Percentiles rank a stretch among this genome's conserved stretches.
These are phyloP conservation scores for Lolium rigidum DNA, from an alignment of 176 grass and related monocot genomes.

Conservation along the genomic window DNA sequence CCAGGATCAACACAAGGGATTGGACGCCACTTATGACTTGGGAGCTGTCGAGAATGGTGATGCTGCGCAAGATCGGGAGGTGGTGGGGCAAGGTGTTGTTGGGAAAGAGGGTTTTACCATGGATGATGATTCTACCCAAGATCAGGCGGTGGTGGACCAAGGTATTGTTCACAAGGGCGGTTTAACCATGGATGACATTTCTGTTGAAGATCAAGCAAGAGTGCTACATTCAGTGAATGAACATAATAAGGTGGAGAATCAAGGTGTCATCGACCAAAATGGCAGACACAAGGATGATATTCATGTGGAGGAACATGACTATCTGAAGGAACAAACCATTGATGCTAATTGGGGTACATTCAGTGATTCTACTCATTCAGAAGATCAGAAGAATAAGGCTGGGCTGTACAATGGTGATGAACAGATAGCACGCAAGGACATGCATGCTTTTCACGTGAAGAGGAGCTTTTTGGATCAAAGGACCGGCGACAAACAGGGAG, in stretches of 20 bases:
- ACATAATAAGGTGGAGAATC: neutral
- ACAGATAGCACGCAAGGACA: neutral
- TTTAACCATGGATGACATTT: too few relatives aligned
- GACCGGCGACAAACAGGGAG: neutral
- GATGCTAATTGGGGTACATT: neutral
- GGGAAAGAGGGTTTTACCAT: neutral
- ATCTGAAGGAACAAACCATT: slow-evolving; percentile 16
- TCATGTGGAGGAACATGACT: neutral
- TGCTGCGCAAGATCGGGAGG: neutral
- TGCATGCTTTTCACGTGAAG: neutral
- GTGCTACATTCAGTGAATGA: neutral
- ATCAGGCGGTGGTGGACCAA: too few relatives aligned
- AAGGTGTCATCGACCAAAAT: neutral
- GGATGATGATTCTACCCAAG: too few relatives aligned
- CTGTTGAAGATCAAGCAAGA: too few relatives aligned
- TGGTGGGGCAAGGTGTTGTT: neutral
- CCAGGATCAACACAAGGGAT: too few relatives aligned
- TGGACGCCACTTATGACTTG: neutral
- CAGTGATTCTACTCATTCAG: neutral
- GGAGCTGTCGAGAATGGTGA: neutral
- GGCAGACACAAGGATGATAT: slow-evolving; percentile 2
- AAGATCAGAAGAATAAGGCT: neutral
- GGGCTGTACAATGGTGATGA: neutral
- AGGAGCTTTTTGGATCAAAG: slow-evolving; percentile 14
- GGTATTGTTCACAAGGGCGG: too few relatives aligned